Evolutionary conservation across 495 filamentous ascomycete species (phyloP), one percentile per base, ranked within the genome.

Genomic region (Penicillium dipodomyicola): DNA sequence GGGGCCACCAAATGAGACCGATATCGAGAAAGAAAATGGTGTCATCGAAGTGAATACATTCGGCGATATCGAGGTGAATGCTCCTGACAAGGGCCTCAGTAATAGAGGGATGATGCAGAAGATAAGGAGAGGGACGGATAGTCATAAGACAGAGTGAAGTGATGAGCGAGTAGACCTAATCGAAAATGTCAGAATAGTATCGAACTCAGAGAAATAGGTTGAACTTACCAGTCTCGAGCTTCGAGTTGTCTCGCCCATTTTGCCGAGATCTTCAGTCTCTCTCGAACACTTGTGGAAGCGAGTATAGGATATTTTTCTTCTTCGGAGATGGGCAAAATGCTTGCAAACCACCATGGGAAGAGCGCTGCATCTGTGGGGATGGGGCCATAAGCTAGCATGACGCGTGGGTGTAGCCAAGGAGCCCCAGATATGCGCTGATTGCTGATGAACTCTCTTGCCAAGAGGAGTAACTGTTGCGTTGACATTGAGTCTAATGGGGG

Each of bases 281-380:
- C 88, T 44, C 91, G 74, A 1, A 96, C 91, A 59, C 86, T 93
- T 4, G 72, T 84, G 4, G 86, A 87, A 10, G 73, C 68, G 27
- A 96, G 71, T 20, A 96, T 71, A 9, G 76, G 77, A 61, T 96
- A 95, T 64, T 92, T 93, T 57, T 95, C 87, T 22, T 85, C 78
- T 17, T 91, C 89, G 39, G 79, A 78, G 32, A 92, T 82, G 15
- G 90, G 91, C 10, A 95, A 65, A 48, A 95, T 83, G 61, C 81
- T 88, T 15, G 90, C 91, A 58, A 97, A 88, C 92, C 92, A 97
- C 78, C 90, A 97, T 0, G 91, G 89, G 62, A 96, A 94, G 12
- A 82, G 65, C 1, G 84, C 84, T 2, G 90, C 84, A 67, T 96
- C 90, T 7, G 80, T 75, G 0, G 91, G 92, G 15, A 83, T 85